A percentile compares a stretch with the other conserved stretches of the same genome.
Evolutionary conservation across 805 yeast genomes (phyloP).

Genomic region (Metschnikowia kofuensis): DNA sequence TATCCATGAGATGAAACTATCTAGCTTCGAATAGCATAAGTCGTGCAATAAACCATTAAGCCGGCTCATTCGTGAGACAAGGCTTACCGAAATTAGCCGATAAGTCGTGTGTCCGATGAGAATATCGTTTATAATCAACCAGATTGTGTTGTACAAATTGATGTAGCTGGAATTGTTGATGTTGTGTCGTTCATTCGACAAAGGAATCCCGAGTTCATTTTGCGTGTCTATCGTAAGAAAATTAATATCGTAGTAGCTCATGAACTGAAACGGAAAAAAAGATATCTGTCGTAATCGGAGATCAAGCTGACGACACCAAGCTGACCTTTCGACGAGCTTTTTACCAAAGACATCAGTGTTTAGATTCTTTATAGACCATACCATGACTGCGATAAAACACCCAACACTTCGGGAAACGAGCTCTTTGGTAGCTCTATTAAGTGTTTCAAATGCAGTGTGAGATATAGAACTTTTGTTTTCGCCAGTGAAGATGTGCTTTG

Average conservation of each 20-base stretch:
- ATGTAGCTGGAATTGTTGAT: slow-evolving; percentile 56
- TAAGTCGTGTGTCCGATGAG: slow-evolving; percentile 66
- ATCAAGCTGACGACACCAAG: slow-evolving; percentile 76
- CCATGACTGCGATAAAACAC: slow-evolving; percentile 11
- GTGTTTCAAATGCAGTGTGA: too few relatives aligned
- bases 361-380: slow-evolving; percentile 21
- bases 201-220: slow-evolving; percentile 40
- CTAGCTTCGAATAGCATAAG: slow-evolving; percentile 38
- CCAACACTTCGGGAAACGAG: slow-evolving; percentile 1
- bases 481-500: background rate
- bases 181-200: slow-evolving; percentile 35
- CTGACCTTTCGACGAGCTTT: slow-evolving; percentile 45
- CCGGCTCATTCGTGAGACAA: slow-evolving; percentile 33
- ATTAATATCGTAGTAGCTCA: slow-evolving; percentile 48
- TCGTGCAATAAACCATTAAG: slow-evolving; percentile 16
- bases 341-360: slow-evolving; percentile 23
- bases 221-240: slow-evolving; percentile 31
- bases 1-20: slow-evolving; percentile 60
- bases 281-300: slow-evolving; percentile 71
- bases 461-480: too few relatives aligned
- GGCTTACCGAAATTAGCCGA: background rate
- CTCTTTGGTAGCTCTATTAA: too few relatives aligned
- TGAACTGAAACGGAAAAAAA: slow-evolving; percentile 76
- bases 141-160: slow-evolving; percentile 77
- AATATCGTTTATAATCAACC: slow-evolving; percentile 84